Evolutionary conservation across 2,329 filamentous ascomycete species (phyloP).

Genomic region (Aaosphaeria pasadenensis): DNA sequence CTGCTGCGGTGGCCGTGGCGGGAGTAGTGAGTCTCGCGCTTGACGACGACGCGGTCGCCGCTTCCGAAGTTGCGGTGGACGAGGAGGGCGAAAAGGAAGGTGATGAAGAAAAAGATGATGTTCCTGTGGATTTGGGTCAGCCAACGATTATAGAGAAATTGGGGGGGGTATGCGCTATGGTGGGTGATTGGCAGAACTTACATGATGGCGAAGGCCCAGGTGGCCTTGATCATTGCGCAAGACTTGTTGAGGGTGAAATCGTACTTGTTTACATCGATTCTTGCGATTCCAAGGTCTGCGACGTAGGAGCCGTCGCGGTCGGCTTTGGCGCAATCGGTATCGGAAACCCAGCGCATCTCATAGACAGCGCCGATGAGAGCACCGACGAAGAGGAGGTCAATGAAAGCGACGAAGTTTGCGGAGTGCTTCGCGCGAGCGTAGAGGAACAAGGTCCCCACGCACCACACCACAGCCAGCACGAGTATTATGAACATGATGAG

Average conservation of each 20-base stretch:
- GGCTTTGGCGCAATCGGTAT: constrained; percentile 66
- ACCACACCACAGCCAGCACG: constrained; percentile 60
- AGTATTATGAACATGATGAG: constrained; percentile 65
- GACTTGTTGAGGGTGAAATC: constrained; percentile 61
- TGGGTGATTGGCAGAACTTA: constrained; percentile 39
- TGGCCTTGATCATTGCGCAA: constrained; percentile 89
- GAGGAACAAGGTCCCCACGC: constrained; percentile 58
- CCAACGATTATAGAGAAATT: not conserved
- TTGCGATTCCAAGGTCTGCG: constrained; percentile 32
- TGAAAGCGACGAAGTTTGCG: constrained; percentile 57
- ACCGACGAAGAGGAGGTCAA: constrained; percentile 62
- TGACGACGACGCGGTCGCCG: constrained; percentile 51
- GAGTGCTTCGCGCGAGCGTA: constrained; percentile 59
- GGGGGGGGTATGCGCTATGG: not conserved
- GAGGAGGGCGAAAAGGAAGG: constrained; percentile 59
- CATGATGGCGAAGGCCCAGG: constrained; percentile 87
- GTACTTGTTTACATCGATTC: not conserved
- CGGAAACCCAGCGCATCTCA: constrained; percentile 54
- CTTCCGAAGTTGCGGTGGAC: constrained; percentile 45
- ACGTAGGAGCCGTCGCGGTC: constrained; percentile 46
- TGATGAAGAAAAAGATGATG: constrained; percentile 38
- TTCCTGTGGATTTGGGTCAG: constrained; percentile 15
- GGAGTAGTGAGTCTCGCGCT: constrained; percentile 49
- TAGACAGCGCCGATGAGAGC: constrained; percentile 62
- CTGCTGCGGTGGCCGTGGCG: constrained; percentile 40